phyloP scores from a whole-genome alignment of 768 basidiomycete species.

The Arthromyces matolae region DNA sequence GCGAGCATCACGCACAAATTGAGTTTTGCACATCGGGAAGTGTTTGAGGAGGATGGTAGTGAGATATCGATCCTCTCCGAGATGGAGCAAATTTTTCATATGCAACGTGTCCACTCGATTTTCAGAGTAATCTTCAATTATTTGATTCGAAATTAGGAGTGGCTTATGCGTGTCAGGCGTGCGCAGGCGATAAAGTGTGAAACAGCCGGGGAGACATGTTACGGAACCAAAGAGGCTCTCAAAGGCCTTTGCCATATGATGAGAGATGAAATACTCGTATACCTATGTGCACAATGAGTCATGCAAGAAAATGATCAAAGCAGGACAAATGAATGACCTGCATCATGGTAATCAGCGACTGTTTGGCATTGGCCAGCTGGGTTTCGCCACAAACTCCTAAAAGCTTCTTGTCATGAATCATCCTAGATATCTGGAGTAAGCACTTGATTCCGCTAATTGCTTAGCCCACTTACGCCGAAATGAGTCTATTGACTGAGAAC shows the following conservation, averaged over 20 bases:
- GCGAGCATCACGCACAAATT: constrained; percentile 91
- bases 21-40: constrained; percentile 92
- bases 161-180: constrained; percentile 96
- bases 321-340: constrained; percentile 45
- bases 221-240: constrained; percentile 96
- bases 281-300: constrained; percentile 45
- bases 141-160: constrained; percentile 83
- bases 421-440: constrained; percentile 44
- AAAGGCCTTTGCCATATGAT: constrained; percentile 98
- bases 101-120: constrained; percentile 96
- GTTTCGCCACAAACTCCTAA: constrained; percentile 97
- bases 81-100: constrained; percentile 96
- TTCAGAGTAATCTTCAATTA: constrained; percentile 91
- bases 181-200: constrained; percentile 93
- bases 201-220: constrained; percentile 98
- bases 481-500: constrained; percentile 81
- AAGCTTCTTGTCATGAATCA: constrained; percentile 95
- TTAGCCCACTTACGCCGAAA: constrained; percentile 74
- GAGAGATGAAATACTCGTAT: constrained; percentile 98
- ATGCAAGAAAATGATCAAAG: not conserved
- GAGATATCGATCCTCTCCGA: constrained; percentile 98
- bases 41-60: constrained; percentile 95
- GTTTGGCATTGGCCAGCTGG: constrained; percentile 85
- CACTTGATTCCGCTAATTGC: not conserved
- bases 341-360: constrained; percentile 96